These are phyloP conservation scores for Hibiscus syriacus DNA, from an alignment of 345 rosid genomes.

Conservation along the genomic window DNA sequence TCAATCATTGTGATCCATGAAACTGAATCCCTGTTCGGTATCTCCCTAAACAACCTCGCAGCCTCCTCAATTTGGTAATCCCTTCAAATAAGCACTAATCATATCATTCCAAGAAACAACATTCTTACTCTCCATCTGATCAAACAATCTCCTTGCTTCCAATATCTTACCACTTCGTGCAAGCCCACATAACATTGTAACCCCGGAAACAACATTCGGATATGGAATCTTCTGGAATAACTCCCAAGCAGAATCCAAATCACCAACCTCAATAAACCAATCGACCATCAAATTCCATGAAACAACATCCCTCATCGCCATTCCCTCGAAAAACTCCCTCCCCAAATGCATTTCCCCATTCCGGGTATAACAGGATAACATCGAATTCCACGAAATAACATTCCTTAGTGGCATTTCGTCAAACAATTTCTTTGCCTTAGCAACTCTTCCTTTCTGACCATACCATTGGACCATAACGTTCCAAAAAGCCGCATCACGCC, in stretches of 20 bases:
- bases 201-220: slow-evolving; percentile 7
- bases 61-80: slow-evolving; percentile 46
- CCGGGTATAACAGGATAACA: slow-evolving; percentile 7
- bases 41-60: slow-evolving; percentile 46
- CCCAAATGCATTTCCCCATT: slow-evolving; percentile 10
- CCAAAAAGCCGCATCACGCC: slow-evolving; percentile 56
- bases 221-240: slow-evolving; percentile 8
- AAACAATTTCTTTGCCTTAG: slow-evolving; percentile 45
- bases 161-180: slow-evolving; percentile 4
- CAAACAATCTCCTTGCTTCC: slow-evolving; percentile 37
- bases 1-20: slow-evolving; percentile 36
- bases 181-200: slow-evolving; percentile 1
- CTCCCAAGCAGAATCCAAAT: slow-evolving; percentile 33
- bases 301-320: slow-evolving; percentile 38
- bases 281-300: slow-evolving; percentile 46
- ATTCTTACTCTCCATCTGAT: slow-evolving; percentile 37
- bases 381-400: slow-evolving; percentile 50
- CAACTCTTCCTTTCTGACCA: slow-evolving; percentile 35
- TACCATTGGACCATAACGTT: slow-evolving; percentile 56
- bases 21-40: slow-evolving; percentile 31
- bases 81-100: slow-evolving; percentile 45
- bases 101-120: slow-evolving; percentile 56
- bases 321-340: slow-evolving; percentile 29
- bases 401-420: slow-evolving; percentile 55
- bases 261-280: slow-evolving; percentile 25